Evolutionary conservation across 768 basidiomycete genomes (phyloP).

Genomic region (Mycena venus): DNA sequence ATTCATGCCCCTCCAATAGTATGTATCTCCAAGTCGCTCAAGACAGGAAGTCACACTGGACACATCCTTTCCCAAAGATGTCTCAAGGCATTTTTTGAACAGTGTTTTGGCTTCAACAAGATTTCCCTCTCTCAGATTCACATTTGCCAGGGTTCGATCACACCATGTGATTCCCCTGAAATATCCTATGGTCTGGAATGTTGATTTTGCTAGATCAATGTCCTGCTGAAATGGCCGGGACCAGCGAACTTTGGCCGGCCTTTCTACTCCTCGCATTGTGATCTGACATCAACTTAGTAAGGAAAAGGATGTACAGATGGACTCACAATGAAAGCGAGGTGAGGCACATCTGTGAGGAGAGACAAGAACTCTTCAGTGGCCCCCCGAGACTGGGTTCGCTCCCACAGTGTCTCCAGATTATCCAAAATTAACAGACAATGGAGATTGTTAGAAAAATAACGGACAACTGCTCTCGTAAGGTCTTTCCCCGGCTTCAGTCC

Average conservation of each 20-base stretch:
- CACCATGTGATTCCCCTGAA: background rate
- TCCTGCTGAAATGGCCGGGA: background rate
- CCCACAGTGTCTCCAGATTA: background rate
- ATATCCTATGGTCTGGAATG: background rate
- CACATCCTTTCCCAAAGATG: too few relatives aligned
- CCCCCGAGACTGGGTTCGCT: background rate
- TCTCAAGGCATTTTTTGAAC: too few relatives aligned
- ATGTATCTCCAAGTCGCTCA: too few relatives aligned
- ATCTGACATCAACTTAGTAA: background rate
- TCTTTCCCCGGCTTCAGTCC: background rate
- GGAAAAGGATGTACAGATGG: too few relatives aligned
- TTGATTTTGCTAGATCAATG: background rate
- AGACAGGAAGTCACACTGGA: too few relatives aligned
- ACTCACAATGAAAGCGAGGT: background rate
- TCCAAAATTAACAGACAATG: background rate
- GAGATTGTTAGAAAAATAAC: background rate
- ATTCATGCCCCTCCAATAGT: background rate
- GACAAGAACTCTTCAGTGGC: background rate
- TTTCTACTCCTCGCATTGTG: background rate
- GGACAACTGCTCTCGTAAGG: background rate
- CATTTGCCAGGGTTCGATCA: background rate
- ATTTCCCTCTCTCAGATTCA: background rate
- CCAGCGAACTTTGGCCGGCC: background rate
- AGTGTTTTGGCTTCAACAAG: too few relatives aligned
- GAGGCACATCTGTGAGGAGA: background rate